Base-by-base conservation (phyloP, 1,139 yeast species). In the Geotrichum histeridarum region DNA sequence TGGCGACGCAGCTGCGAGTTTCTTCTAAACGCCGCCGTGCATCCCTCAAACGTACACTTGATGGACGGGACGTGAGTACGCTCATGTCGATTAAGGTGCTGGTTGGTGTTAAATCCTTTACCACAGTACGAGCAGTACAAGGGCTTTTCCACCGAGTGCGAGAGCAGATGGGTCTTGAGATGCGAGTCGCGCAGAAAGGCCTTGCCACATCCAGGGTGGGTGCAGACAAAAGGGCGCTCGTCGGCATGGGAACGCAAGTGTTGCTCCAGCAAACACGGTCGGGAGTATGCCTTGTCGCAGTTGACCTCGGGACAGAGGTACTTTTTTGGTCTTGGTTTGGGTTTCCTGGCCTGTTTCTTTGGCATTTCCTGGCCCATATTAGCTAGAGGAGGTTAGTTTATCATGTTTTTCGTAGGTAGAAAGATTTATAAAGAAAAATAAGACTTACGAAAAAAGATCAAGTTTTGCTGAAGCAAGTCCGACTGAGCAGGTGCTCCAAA, bases 231-330 rank as follows among this genome's bases (percentile, higher is more conserved):
- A 0, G 96, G 96, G 53, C 95, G 74, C 51, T 84, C 83, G 56
- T 88, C 87, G 1, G 86, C 80, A 66, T 93, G 99, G 0, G 88
- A 72, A 38, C 94, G 73, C 60, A 62, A 53, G 76, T 76, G 99
- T 64, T 89, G 96, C 43, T 85, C 87, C 50, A 93, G 72, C 35
- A 89, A 74, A 7, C 95, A 84, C 0, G 98, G 97, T 54, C 91
- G 77, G 12, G 86, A 73, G 65, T 89, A 93, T 0, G 87, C 79
- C 67, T 89, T 91, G 39, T 71, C 78, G 65, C 99, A 93, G 2
- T 80, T 84, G 6, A 75, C 78, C 57, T 74, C 77, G 33, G 78
- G 79, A 67, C 96, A 89, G 2, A 68, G 61, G 65, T 83, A 83
- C 46, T 69, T 74, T 64, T 86, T 87, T 0, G 80, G 75, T 57